Conservation (phyloP, 768 basidiomycete genomes). For the Hypholoma sublateritium region DNA sequence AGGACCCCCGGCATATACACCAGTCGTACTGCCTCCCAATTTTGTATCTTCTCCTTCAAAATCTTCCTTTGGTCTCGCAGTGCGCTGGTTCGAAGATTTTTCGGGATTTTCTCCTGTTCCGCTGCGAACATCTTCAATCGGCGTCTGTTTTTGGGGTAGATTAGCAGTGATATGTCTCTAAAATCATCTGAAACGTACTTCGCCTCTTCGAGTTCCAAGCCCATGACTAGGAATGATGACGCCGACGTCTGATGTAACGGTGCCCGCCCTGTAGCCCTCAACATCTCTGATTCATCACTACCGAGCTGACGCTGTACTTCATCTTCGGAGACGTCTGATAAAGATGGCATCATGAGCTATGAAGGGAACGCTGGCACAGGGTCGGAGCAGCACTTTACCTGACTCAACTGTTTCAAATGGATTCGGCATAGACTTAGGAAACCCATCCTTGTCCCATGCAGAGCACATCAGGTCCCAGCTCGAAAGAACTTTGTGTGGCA, state of each 20-base stretch:
- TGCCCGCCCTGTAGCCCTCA: not conserved
- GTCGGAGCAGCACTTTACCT: no score
- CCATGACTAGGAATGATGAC: not conserved
- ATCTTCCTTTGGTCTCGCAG: not conserved
- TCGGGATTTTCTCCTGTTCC: not conserved
- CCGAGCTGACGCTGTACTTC: not conserved
- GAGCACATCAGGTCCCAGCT: not conserved
- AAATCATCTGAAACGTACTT: not conserved
- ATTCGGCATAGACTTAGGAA: not conserved
- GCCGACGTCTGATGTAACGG: not conserved
- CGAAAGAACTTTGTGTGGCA: not conserved
- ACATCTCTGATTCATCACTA: no score
- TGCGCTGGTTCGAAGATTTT: not conserved
- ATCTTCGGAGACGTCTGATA: not conserved
- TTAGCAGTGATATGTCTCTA: no score
- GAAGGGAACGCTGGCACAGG: no score
- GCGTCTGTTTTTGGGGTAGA: no score
- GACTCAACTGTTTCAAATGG: no score
- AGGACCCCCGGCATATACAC: no score
- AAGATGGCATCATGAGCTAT: no score
- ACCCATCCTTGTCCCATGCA: conserved; percentile 2
- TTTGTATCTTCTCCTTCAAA: not conserved
- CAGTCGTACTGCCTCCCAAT: no score
- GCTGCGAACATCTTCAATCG: not conserved
- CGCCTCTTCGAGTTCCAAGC: conserved; percentile 5